These are phyloP conservation scores for Amyloporia xantha DNA, from an alignment of 768 basidiomycete genomes.

Conservation along the genomic window DNA sequence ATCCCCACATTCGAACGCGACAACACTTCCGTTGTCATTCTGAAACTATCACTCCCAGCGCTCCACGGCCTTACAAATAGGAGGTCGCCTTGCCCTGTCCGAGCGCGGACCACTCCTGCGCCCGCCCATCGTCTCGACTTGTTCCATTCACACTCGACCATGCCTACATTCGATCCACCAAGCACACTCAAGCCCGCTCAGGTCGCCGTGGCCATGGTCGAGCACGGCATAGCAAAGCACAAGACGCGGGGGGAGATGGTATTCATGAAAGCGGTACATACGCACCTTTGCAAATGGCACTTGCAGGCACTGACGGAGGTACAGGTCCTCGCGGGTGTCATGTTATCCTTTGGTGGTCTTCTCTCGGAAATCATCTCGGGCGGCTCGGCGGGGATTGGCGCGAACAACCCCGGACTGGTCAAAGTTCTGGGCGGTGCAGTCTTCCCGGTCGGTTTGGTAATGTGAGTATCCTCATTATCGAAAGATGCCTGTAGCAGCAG, in stretches of 20 bases:
- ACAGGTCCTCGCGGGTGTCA: slow-evolving; percentile 61
- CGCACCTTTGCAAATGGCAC: not conserved
- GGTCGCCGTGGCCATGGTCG: slow-evolving; percentile 52
- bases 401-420: slow-evolving; percentile 58
- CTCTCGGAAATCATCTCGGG: slow-evolving; percentile 54
- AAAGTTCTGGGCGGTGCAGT: slow-evolving; percentile 62
- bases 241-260: slow-evolving; percentile 50
- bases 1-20: no score
- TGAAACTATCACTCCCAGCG: no score
- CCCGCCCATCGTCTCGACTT: no score
- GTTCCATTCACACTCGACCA: no score
- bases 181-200: slow-evolving; percentile 52
- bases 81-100: no score
- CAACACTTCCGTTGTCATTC: no score
- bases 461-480: no score
- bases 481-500: no score
- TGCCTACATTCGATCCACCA: slow-evolving; percentile 18
- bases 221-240: slow-evolving; percentile 56
- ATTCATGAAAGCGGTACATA: slow-evolving; percentile 62
- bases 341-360: slow-evolving; percentile 69
- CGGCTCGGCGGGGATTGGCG: slow-evolving; percentile 44
- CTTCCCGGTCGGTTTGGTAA: slow-evolving; percentile 73
- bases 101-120: no score
- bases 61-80: no score
- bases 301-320: not conserved